Evolutionary conservation across 371 early-diverging fungal species (phyloP).

Genomic region (Mortierella sp.): DNA sequence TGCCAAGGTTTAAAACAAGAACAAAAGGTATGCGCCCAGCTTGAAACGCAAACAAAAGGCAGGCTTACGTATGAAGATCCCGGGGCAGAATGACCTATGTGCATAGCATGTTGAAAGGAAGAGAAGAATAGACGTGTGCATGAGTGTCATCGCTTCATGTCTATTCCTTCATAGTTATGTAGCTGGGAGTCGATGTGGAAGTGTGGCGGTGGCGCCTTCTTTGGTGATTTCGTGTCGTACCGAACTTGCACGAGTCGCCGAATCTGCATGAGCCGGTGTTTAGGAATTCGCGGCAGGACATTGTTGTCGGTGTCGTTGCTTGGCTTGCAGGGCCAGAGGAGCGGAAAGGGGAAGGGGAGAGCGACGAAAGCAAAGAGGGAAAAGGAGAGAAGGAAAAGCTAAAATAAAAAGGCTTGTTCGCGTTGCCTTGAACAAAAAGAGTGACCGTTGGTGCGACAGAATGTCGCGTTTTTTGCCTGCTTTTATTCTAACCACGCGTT

Average conservation of each 20-base stretch:
- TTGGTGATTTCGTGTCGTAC: conserved; percentile 13
- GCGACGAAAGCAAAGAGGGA: not conserved
- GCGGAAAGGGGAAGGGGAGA: not conserved
- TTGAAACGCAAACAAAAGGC: not conserved
- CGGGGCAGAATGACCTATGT: not conserved
- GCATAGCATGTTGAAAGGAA: not conserved
- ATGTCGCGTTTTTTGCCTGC: not conserved
- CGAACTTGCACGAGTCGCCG: conserved; percentile 29
- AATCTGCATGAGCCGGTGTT: conserved; percentile 26
- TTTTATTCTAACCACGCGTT: not conserved
- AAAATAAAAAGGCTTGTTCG: not conserved
- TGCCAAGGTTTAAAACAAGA: not conserved
- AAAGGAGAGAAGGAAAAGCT: not conserved
- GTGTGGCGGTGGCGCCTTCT: not conserved
- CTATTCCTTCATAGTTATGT: not conserved
- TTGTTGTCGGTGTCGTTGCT: not conserved
- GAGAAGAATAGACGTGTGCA: not conserved
- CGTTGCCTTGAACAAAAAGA: not conserved
- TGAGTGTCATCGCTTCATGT: not conserved
- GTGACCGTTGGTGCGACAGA: not conserved
- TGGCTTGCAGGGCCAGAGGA: not conserved
- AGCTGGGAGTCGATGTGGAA: not conserved
- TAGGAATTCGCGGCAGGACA: conserved; percentile 26
- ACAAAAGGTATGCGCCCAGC: not conserved
- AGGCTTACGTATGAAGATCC: not conserved